Percentiles rank a stretch among this genome's conserved stretches.
Evolutionary conservation across 225 moss, liverwort and hornwort species (phyloP).

Genomic region (Neckera pumila): DNA sequence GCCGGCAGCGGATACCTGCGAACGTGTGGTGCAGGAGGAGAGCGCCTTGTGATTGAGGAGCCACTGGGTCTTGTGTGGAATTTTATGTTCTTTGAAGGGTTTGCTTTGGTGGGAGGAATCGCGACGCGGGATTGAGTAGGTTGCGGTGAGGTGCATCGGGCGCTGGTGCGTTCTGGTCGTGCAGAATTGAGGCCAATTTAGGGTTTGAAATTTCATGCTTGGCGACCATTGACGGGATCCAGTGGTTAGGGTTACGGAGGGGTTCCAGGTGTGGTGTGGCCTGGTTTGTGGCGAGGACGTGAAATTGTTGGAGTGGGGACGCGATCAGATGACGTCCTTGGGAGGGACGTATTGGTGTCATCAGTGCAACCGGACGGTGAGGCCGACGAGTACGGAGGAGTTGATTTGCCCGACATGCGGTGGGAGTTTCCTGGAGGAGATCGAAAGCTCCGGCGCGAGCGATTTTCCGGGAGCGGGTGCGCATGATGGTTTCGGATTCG

Average conservation of each 20-base stretch:
- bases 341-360: slow-evolving; percentile 84
- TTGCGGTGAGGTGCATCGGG: background rate
- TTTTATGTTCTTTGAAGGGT: background rate
- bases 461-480: slow-evolving; percentile 23
- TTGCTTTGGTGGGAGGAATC: background rate
- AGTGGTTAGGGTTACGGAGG: slow-evolving; percentile 10
- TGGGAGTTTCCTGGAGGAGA: slow-evolving; percentile 73
- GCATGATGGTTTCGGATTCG: slow-evolving; percentile 41
- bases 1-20: background rate
- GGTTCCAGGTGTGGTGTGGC: background rate
- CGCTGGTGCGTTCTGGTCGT: background rate
- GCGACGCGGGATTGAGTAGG: background rate
- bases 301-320: background rate
- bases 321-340: slow-evolving; percentile 76
- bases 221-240: background rate
- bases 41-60: background rate
- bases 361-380: slow-evolving; percentile 64
- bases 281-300: background rate
- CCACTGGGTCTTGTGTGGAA: background rate
- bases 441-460: slow-evolving; percentile 24
- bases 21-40: background rate
- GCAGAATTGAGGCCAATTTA: background rate
- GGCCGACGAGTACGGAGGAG: slow-evolving; percentile 52
- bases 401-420: slow-evolving; percentile 65
- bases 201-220: slow-evolving; percentile 6